phyloP scores from a whole-genome alignment of 331 rosid genomes.

The Phaseolus coccineus region DNA sequence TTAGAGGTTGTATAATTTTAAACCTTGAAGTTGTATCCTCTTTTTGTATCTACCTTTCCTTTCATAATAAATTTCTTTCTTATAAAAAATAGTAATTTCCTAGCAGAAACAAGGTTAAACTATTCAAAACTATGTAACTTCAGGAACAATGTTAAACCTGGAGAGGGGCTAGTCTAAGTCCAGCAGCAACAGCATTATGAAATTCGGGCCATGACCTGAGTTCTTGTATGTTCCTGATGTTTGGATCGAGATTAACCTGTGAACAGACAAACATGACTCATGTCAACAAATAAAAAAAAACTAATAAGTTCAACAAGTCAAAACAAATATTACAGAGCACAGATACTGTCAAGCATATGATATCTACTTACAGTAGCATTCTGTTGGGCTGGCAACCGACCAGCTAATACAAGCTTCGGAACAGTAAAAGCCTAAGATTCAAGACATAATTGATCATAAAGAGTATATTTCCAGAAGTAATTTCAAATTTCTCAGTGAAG shows the following conservation, averaged over 20 bases:
- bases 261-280: slow-evolving; percentile 32
- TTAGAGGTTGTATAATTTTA: neutral
- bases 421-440: slow-evolving; percentile 79
- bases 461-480: slow-evolving; percentile 28
- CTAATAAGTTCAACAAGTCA: slow-evolving; percentile 9
- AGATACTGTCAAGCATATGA: slow-evolving; percentile 26
- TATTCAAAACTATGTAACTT: slow-evolving; percentile 15
- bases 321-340: slow-evolving; percentile 12
- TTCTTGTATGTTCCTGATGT: slow-evolving; percentile 84
- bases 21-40: neutral
- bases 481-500: slow-evolving; percentile 15
- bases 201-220: slow-evolving; percentile 97
- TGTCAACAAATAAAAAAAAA: slow-evolving; percentile 41
- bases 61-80: neutral
- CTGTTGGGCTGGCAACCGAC: slow-evolving; percentile 97
- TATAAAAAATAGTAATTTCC: slow-evolving; percentile 26
- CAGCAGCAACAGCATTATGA: slow-evolving; percentile 98
- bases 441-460: slow-evolving; percentile 43
- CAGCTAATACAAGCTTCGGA: slow-evolving; percentile 96
- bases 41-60: neutral
- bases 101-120: slow-evolving; percentile 5
- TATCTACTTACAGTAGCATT: slow-evolving; percentile 88
- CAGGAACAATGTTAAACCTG: slow-evolving; percentile 66
- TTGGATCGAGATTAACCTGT: slow-evolving; percentile 93
- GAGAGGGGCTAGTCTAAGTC: slow-evolving; percentile 94